Evolutionary conservation across 805 yeast species (phyloP).

Genomic region (Priceomyces haplophilus): DNA sequence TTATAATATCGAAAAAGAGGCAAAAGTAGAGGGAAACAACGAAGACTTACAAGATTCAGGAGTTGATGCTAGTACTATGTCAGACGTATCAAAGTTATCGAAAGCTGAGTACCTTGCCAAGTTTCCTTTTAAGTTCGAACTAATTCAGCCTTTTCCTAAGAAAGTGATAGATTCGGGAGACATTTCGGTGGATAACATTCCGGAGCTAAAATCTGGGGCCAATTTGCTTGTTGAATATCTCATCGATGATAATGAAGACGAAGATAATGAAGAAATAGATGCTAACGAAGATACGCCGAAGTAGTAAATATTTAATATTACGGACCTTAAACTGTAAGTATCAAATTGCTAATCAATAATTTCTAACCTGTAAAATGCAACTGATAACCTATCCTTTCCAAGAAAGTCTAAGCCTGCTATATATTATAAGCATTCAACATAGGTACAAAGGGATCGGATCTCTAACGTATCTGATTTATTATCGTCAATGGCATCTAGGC

Average conservation of each 20-base stretch:
- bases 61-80: not conserved
- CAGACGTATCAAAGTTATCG: slow-evolving; percentile 6
- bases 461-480: not conserved
- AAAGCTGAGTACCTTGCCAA: slow-evolving; percentile 20
- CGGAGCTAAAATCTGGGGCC: slow-evolving; percentile 34
- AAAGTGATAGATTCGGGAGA: slow-evolving; percentile 19
- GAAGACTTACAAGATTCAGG: slow-evolving; percentile 2
- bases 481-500: slow-evolving; percentile 31
- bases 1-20: slow-evolving; percentile 8
- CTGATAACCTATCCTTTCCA: not conserved
- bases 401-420: not conserved
- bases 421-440: not conserved
- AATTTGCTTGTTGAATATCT: slow-evolving; percentile 35
- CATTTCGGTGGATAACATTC: slow-evolving; percentile 14
- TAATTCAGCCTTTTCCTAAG: slow-evolving; percentile 43
- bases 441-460: not conserved
- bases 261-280: slow-evolving; percentile 8
- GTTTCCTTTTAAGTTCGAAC: slow-evolving; percentile 33
- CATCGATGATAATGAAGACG: slow-evolving; percentile 20
- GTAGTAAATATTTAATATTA: not conserved
- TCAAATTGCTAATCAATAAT: not conserved
- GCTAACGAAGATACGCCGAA: not conserved
- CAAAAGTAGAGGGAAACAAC: slow-evolving; percentile 1
- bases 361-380: slow-evolving; percentile 5
- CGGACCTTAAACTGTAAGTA: not conserved